These are phyloP conservation scores for Sporothrix globosa DNA, from an alignment of 2,329 filamentous ascomycete genomes.

Conservation along the genomic window DNA sequence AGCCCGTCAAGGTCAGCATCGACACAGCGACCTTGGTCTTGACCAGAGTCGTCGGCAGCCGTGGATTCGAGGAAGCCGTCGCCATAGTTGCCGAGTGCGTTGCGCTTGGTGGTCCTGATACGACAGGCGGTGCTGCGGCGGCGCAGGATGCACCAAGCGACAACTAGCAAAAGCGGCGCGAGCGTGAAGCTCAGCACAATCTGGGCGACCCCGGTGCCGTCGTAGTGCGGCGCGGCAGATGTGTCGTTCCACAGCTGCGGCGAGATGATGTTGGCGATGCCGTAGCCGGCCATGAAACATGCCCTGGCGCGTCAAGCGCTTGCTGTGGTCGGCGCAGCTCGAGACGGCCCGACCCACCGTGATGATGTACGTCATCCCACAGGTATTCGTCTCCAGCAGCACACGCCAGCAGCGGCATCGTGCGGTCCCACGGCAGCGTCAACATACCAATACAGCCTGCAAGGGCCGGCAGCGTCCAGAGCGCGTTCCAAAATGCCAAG, in stretches of 20 bases:
- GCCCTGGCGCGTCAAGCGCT: slow-evolving; percentile 42
- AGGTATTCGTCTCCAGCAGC: no score
- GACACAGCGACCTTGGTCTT: slow-evolving; percentile 44
- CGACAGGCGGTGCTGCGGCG: slow-evolving; percentile 42
- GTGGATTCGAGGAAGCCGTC: slow-evolving; percentile 33
- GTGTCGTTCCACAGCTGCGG: slow-evolving; percentile 41
- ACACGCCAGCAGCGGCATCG: no score
- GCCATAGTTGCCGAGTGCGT: slow-evolving; percentile 35
- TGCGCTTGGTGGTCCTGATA: slow-evolving; percentile 40
- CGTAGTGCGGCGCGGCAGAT: slow-evolving; percentile 41
- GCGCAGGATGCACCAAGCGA: slow-evolving; percentile 43
- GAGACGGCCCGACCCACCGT: no score
- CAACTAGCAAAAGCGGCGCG: slow-evolving; percentile 43
- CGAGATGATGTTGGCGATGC: slow-evolving; percentile 41
- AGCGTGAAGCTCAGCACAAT: slow-evolving; percentile 44
- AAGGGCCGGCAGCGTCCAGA: no score
- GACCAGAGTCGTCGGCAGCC: slow-evolving; percentile 31
- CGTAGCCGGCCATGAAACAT: slow-evolving; percentile 42
- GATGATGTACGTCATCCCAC: no score
- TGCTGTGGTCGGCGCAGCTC: no score
- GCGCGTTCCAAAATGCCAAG: no score
- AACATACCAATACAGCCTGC: no score
- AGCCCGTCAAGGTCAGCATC: slow-evolving; percentile 46
- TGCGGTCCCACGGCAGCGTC: no score
- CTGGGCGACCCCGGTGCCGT: slow-evolving; percentile 43